phyloP scores from a whole-genome alignment of 192 early-diverging fungal genomes.

The Coemansia sp. region DNA sequence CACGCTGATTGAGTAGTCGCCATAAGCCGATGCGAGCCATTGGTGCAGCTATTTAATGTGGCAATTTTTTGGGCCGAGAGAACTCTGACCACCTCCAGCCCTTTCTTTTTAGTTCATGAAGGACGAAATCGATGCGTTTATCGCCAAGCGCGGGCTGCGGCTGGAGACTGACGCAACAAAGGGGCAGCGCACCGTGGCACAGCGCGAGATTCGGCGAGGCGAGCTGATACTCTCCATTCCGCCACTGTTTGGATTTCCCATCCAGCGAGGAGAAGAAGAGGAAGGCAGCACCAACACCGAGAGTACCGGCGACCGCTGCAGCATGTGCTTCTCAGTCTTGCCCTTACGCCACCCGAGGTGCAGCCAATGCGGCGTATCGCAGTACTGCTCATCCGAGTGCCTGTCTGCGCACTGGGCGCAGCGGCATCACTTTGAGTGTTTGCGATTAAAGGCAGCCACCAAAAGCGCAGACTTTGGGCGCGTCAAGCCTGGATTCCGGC shows the following conservation, averaged over 20 bases:
- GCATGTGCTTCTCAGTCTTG: constrained; percentile 28
- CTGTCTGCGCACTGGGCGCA: constrained; percentile 25
- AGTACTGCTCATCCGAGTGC: constrained; percentile 35
- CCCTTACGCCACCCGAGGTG: constrained; percentile 31
- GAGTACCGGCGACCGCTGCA: constrained; percentile 9
- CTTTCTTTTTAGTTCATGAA: neutral
- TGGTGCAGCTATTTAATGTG: neutral
- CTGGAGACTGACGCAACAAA: constrained; percentile 19
- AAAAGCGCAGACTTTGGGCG: neutral
- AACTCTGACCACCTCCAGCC: neutral
- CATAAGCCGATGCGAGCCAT: neutral
- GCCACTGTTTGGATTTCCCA: constrained; percentile 23
- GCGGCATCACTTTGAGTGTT: constrained; percentile 40
- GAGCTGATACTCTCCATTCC: constrained; percentile 19
- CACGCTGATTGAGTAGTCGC: neutral
- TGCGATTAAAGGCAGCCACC: neutral
- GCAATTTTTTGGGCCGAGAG: neutral
- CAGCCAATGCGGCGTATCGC: constrained; percentile 33
- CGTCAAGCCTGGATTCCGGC: constrained; percentile 29
- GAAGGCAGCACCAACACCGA: neutral
- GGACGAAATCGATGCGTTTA: constrained; percentile 5
- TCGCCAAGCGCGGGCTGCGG: constrained; percentile 11
- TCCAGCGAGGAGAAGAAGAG: constrained; percentile 11
- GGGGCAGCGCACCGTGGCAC: constrained; percentile 20
- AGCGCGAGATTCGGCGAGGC: constrained; percentile 20